Evolutionary conservation across 306 rosid species (phyloP).

Genomic region (Pterocarpus santalinus): DNA sequence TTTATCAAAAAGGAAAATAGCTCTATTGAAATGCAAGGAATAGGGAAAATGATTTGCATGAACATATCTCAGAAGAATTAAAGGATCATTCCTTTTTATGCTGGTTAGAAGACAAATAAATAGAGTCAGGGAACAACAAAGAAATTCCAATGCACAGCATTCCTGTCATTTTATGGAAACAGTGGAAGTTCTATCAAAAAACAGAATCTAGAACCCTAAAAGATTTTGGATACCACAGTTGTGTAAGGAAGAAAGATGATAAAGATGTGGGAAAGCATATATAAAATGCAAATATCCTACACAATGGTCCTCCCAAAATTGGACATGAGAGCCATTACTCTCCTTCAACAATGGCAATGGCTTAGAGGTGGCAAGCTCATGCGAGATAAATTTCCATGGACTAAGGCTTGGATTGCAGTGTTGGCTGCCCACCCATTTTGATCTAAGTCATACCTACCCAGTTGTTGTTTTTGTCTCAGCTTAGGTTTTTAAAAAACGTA

Average conservation of each 20-base stretch:
- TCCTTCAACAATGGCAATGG: background rate
- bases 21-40: background rate
- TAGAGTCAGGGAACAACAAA: background rate
- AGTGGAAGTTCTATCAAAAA: background rate
- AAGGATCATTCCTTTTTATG: conserved; percentile 2
- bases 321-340: background rate
- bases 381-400: conserved; percentile 9
- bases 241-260: background rate
- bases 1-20: background rate
- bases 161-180: background rate
- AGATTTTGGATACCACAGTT: conserved; percentile 16
- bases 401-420: background rate
- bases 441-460: background rate
- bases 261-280: background rate
- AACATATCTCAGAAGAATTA: background rate
- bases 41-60: background rate
- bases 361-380: background rate
- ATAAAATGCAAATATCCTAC: conserved; percentile 1
- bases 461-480: background rate
- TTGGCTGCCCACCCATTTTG: conserved; percentile 28
- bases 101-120: background rate
- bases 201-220: background rate
- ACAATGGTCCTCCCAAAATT: background rate
- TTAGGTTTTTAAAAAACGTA: conserved; percentile 7
- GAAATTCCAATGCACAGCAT: background rate